These are phyloP conservation scores for Cystobasidium slooffiae DNA, from an alignment of 1,284 basidiomycete genomes.

Conservation along the genomic window DNA sequence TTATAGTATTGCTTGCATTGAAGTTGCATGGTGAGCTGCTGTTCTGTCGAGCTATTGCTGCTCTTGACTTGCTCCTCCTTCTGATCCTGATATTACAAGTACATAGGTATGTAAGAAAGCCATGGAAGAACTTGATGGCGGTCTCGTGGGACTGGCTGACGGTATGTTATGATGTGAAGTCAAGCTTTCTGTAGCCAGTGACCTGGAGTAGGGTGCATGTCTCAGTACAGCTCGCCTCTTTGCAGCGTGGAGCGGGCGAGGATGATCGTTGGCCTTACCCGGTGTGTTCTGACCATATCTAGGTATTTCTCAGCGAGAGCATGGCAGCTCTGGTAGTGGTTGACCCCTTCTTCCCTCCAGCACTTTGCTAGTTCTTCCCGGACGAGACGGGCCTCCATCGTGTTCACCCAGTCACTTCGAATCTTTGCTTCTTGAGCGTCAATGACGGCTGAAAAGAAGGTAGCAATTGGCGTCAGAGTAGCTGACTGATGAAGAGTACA, in stretches of 20 bases:
- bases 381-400: constrained; percentile 91
- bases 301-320: constrained; percentile 84
- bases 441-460: constrained; percentile 58
- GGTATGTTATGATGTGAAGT: constrained; percentile 49
- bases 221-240: not conserved
- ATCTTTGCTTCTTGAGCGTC: constrained; percentile 74
- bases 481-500: not conserved
- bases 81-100: not conserved
- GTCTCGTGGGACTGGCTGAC: not conserved
- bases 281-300: constrained; percentile 79
- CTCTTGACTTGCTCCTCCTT: too few relatives aligned
- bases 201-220: constrained; percentile 57
- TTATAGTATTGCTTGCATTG: too few relatives aligned
- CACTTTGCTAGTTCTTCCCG: constrained; percentile 89
- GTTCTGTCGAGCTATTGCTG: too few relatives aligned
- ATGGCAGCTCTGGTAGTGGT: constrained; percentile 86
- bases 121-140: not conserved
- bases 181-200: constrained; percentile 65
- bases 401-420: constrained; percentile 90
- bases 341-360: constrained; percentile 77
- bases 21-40: too few relatives aligned
- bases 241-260: not conserved
- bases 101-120: not conserved
- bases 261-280: constrained; percentile 64
- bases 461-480: not conserved